Base-by-base conservation (phyloP, 1,284 basidiomycete genomes). In the Cryptococcus sp. region DNA sequence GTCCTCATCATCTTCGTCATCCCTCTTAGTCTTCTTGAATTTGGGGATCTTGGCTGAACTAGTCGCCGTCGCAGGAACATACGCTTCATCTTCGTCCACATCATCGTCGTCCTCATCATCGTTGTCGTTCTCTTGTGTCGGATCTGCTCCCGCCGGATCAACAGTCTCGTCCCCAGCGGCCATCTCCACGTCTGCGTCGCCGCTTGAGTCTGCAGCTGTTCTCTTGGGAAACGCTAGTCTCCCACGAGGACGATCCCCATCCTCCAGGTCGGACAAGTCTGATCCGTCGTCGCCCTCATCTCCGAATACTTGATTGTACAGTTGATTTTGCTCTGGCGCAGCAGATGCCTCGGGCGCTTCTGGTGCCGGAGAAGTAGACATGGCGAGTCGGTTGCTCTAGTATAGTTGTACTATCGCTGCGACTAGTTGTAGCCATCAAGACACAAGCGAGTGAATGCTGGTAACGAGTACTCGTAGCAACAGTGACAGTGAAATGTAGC, bases 201-300 rank as follows among this genome's bases (percentile, higher is more conserved):
- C 55, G 17, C 58, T 61, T 35, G 61, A 56, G n/a, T 66, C 67
- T 7, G 50, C 53, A 2, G 23, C 47, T 16, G 58, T 38, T 46
- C 61, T 53, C 38, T 52, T 35, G 25, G 62, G 60, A 42, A 63
- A 69, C 16, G 73, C 62, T 52, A 71, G 67, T 25, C 50, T 52
- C 22, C 22, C 16, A 46, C 42, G 41, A 11, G 52, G 35, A 63
- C 75, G 45, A 73, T 76, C 86, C 3, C 47, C 85, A 45, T 88
- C 87, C 56, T 88, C 87, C 61, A 88, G 86, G 3, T 84, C 85
- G 0, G 84, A 85, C 0, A 90, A 83, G 65, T 91, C 89, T 1
- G 88, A 90, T 38, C 30, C 56, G 68, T 88, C 88, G 25, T 85
- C 86, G 41, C 88, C 86, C 62, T 85, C 62, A 27, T 61, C 66